Conservation (phyloP, 768 basidiomycete species). For the Xerocomus brunneocitrinus region DNA sequence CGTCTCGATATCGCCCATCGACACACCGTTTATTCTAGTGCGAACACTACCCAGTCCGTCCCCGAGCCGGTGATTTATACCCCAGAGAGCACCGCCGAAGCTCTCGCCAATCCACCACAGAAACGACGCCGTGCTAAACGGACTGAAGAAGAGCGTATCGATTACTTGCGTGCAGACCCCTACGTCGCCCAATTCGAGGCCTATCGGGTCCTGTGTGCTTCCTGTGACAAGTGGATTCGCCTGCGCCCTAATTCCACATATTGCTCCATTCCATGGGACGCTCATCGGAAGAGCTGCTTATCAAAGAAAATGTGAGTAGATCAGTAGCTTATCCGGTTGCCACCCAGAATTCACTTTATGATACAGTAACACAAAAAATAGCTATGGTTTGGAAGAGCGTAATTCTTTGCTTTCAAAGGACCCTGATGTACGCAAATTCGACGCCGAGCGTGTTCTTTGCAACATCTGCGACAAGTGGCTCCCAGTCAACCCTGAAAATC, state of each 20-base stretch:
- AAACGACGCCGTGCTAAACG: constrained; percentile 73
- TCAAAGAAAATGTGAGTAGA: constrained; percentile 65
- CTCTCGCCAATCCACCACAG: constrained; percentile 44
- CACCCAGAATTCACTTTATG: constrained; percentile 6
- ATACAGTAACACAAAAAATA: constrained; percentile 42
- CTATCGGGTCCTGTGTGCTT: constrained; percentile 73
- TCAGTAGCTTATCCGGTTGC: constrained; percentile 4
- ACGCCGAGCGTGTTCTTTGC: constrained; percentile 67
- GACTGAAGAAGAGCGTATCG: constrained; percentile 72
- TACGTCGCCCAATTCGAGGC: constrained; percentile 80
- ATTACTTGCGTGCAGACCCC: constrained; percentile 62
- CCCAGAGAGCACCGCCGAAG: constrained; percentile 38
- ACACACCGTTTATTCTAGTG: constrained; percentile 18
- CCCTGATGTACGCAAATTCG: constrained; percentile 69
- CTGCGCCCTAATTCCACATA: constrained; percentile 84
- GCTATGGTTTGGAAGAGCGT: constrained; percentile 57
- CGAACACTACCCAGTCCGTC: constrained; percentile 29
- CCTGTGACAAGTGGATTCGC: constrained; percentile 83
- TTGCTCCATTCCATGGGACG: constrained; percentile 87
- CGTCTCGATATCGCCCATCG: constrained; percentile 2
- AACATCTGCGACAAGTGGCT: constrained; percentile 68
- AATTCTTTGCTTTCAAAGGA: constrained; percentile 57
- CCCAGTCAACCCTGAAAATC: constrained; percentile 54
- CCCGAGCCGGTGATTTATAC: constrained; percentile 40
- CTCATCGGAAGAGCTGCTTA: constrained; percentile 77